Base-by-base conservation (phyloP, 768 basidiomycete species). In the Hygrophorus russula region DNA sequence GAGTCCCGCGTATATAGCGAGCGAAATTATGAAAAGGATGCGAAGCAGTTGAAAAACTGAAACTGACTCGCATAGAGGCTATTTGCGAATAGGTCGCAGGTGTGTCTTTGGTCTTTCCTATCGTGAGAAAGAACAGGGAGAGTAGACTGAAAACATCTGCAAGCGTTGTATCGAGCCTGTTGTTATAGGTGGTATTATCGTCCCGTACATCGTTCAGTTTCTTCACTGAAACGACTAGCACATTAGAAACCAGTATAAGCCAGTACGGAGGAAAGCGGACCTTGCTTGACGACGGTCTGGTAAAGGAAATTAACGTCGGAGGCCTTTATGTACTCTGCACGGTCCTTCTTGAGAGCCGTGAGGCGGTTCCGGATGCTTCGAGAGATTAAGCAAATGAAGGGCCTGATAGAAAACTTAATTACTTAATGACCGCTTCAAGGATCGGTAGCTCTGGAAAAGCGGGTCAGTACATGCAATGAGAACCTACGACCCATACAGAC, bases 61-160 rank as follows among this genome's bases (percentile, higher is more conserved):
- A 41, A 81, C 91, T 74, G 56, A 97, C 92, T 64, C 86, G 69
- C 83, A 99, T 96, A 47, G 84, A 91, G 31, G 91, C 90, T 49
- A 98, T 80, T 56, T 98, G 96, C 49, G 88, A 90, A 61, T 96
- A 99, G 0, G 86, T 90, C 18, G 93, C 94, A 0, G 94, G 93
- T 8, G 83, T 82, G 61, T 97, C 93, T 51, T 82, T 79, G 32
- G 89, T 92, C 67, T 92, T 93, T 34, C 96, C 96, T 49, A 99
- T 92, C 30, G 93, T 96, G 53, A 99, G 80, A 70, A 92, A 99
- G 73, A 96, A 97, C 51, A 99, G 75, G 11, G 91, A 94, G 35
- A 99, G 76, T 39, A 99, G 73, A 56, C 78, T 82, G 67, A 98
- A 98, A 30, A 98, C 94, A 64, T 99, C 96, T 20, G 89, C 82